phyloP scores from a whole-genome alignment of 31 red algal species.

The Porphyra umbilicalis region DNA sequence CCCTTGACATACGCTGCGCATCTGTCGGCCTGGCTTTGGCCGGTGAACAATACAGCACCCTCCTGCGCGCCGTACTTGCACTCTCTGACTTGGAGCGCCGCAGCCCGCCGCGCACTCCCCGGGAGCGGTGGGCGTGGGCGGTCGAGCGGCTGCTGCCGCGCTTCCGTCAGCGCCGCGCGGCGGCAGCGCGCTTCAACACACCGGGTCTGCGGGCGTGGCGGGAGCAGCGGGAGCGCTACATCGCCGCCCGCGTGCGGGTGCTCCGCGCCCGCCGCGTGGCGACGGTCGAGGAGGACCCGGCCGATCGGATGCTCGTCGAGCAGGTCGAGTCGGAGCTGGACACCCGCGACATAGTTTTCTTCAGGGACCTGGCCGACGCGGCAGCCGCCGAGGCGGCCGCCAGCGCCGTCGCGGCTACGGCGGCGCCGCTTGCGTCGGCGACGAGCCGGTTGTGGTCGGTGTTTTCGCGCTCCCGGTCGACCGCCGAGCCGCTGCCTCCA shows the following conservation, averaged over 20 bases:
- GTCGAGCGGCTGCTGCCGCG: conserved; percentile 81
- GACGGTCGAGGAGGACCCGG: not conserved
- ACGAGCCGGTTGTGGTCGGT: not conserved
- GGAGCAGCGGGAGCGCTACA: conserved; percentile 17
- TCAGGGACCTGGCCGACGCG: not conserved
- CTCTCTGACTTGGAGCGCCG: not conserved
- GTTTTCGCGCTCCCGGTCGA: not conserved
- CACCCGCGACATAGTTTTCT: not conserved
- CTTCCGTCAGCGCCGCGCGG: conserved; percentile 35
- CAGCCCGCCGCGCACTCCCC: conserved; percentile 29
- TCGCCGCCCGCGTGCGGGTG: conserved; percentile 37
- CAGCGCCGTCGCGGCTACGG: not conserved
- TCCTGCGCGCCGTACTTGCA: not conserved
- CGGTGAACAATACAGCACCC: conserved; percentile 3
- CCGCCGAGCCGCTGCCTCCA: not conserved
- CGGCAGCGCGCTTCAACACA: conserved; percentile 28
- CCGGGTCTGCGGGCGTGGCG: conserved; percentile 21
- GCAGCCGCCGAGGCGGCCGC: not conserved
- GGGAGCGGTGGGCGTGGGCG: conserved; percentile 69
- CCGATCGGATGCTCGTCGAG: not conserved
- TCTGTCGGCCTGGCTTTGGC: not conserved
- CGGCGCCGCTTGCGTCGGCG: not conserved
- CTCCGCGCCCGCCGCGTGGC: conserved; percentile 42
- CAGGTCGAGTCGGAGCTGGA: not conserved
- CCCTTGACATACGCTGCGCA: not conserved